Base-by-base conservation (phyloP, 1,284 basidiomycete genomes). In the Wallemia ichthyophaga region DNA sequence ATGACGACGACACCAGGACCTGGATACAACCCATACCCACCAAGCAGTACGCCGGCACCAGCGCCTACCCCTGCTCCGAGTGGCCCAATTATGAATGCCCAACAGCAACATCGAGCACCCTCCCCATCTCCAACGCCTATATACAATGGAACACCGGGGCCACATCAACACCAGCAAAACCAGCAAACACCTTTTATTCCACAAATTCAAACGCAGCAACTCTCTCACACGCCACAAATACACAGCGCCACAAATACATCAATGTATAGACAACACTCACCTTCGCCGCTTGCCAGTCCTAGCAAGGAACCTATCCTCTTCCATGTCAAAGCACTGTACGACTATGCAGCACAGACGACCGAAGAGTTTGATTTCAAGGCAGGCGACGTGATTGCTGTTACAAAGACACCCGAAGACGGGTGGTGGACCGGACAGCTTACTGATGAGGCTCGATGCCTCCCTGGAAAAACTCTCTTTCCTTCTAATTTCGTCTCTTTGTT, bases 351-450 rank as follows among this genome's bases (percentile, higher is more conserved):
- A 24, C 81, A 83, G 21, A 85, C 85, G 62, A 79, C 82, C 1
- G 83, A 87, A 67, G 86, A 91, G 69, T 84, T 91, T 69, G 83
- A 86, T 68, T 91, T 92, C 77, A 85, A 87, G 66, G 74, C 79
- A 24, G 85, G 83, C 2, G 88, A 92, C 69, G 83, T 92, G 62
- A 91, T 94, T 65, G 88, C 87, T 9, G 86, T 92, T 2, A 91
- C 85, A 1, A 76, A 80, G 54, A 89, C 85, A 17, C 86, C 87
- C 13, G 84, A 91, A 63, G 88, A 94, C 65, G 87, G 86, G 1
- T 92, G 88, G 88, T 92, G 87, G 88, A 83, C 80, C 59, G 84
- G 85, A 19, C 78, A 73, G 64, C 69, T 92, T 61, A 70, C 92
- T 54, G 88, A 94, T 66, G 89, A 92, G 67, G 77, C 77, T 28